Evolutionary conservation across 441 rosid genomes (phyloP).

Genomic region (Populus trichocarpa): DNA sequence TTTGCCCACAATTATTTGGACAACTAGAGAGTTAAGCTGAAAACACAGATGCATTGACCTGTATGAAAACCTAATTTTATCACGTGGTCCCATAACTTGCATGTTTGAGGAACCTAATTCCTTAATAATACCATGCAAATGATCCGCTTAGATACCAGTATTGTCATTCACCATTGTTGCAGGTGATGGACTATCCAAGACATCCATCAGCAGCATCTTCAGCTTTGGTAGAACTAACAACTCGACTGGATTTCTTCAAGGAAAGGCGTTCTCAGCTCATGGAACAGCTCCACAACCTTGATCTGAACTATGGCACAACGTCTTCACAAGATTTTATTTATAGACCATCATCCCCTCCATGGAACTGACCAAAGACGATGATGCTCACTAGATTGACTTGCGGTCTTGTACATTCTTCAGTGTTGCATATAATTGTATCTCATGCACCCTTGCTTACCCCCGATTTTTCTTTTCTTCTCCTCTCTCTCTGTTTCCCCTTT

Average conservation of each 20-base stretch:
- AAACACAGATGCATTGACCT: background rate
- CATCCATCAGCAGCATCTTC: conserved; percentile 80
- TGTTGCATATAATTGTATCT: conserved; percentile 41
- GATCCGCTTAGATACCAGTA: background rate
- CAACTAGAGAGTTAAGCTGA: background rate
- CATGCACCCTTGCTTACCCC: conserved; percentile 4
- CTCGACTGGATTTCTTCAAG: conserved; percentile 94
- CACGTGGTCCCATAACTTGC: background rate
- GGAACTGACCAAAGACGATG: conserved; percentile 45
- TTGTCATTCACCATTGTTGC: conserved; percentile 15
- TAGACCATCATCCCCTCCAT: conserved; percentile 84
- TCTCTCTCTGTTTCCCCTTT: background rate
- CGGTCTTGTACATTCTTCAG: conserved; percentile 49
- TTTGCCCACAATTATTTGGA: background rate
- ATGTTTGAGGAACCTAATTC: background rate
- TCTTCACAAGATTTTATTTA: conserved; percentile 76
- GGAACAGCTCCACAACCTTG: conserved; percentile 95
- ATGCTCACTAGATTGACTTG: background rate
- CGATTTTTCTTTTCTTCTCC: background rate
- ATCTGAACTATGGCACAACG: conserved; percentile 65
- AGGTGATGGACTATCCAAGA: conserved; percentile 68
- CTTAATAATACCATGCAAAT: background rate
- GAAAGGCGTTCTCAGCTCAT: conserved; percentile 93
- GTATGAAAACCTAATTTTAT: background rate
- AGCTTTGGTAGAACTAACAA: conserved; percentile 83